These are phyloP conservation scores for Suhomyces emberorum DNA, from an alignment of 805 yeast genomes.

Conservation along the genomic window DNA sequence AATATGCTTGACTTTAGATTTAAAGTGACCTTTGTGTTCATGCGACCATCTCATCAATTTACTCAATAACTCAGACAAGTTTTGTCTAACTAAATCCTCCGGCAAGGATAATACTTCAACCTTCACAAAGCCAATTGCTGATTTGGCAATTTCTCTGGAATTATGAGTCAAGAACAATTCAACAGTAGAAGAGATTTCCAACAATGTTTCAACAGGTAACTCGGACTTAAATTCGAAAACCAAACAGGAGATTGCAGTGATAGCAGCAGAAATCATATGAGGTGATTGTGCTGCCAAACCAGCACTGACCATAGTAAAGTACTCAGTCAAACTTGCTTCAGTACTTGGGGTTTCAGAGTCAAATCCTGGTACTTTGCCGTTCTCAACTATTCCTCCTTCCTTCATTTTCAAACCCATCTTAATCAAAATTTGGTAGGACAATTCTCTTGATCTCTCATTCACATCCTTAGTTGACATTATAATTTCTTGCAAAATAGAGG, in stretches of 20 bases:
- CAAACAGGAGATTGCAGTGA: constrained; percentile 84
- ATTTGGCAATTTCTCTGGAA: constrained; percentile 88
- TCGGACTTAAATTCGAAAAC: constrained; percentile 78
- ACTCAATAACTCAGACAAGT: constrained; percentile 61
- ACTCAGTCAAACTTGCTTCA: constrained; percentile 72
- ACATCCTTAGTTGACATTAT: constrained; percentile 88
- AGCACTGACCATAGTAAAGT: constrained; percentile 89
- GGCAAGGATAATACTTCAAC: constrained; percentile 83
- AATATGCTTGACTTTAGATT: constrained; percentile 87
- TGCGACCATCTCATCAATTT: constrained; percentile 89
- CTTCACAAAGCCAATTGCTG: constrained; percentile 92
- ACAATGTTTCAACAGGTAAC: constrained; percentile 55
- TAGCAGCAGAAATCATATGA: constrained; percentile 92
- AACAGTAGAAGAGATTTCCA: constrained; percentile 80
- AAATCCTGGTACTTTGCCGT: constrained; percentile 64
- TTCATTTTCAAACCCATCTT: constrained; percentile 79
- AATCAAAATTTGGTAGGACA: constrained; percentile 71
- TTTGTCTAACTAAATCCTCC: constrained; percentile 64
- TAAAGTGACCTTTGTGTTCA: constrained; percentile 94
- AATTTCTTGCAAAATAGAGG: constrained; percentile 79
- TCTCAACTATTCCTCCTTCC: constrained; percentile 63
- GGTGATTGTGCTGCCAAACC: constrained; percentile 93
- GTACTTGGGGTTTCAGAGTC: constrained; percentile 60
- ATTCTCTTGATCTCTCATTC: constrained; percentile 86
- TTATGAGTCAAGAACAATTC: constrained; percentile 87